These are phyloP conservation scores for Albugo candida DNA, from an alignment of 352 stramenopile genomes.

Conservation along the genomic window DNA sequence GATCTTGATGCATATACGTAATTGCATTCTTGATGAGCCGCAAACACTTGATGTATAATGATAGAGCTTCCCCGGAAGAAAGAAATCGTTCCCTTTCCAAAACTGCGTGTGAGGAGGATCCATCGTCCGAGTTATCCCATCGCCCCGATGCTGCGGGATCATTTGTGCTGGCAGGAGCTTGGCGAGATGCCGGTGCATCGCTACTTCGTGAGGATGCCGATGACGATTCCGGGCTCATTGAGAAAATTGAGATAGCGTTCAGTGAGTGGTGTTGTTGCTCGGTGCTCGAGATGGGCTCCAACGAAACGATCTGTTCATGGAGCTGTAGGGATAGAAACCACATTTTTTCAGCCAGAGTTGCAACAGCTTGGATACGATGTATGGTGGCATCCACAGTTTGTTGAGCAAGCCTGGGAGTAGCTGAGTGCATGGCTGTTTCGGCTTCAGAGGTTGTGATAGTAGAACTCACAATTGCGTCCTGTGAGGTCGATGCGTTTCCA, in stretches of 20 bases:
- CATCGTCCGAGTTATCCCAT: too few species aligned
- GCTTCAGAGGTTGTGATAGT: neutral
- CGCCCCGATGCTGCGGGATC: too few species aligned
- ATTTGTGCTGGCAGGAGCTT: too few species aligned
- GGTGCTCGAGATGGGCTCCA: too few species aligned
- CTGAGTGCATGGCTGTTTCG: neutral
- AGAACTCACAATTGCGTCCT: neutral
- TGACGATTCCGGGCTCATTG: neutral
- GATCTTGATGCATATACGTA: constrained; percentile 37
- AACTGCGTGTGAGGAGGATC: neutral
- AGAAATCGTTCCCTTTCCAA: constrained; percentile 30
- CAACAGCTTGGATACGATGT: constrained; percentile 38
- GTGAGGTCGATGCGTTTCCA: too few species aligned
- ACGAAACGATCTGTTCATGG: neutral
- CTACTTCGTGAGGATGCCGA: neutral
- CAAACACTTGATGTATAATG: constrained; percentile 49
- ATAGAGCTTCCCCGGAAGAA: constrained; percentile 33
- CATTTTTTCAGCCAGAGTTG: constrained; percentile 35
- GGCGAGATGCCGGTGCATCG: too few species aligned
- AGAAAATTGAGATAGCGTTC: neutral
- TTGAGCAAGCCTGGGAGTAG: constrained; percentile 17
- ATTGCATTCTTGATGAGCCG: constrained; percentile 38
- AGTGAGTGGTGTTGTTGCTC: too few species aligned
- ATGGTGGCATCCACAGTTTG: constrained; percentile 45
- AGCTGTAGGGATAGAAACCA: constrained; percentile 8